Evolutionary conservation across 805 yeast genomes (phyloP).

Genomic region (Yamadazyma paraphyllophila): DNA sequence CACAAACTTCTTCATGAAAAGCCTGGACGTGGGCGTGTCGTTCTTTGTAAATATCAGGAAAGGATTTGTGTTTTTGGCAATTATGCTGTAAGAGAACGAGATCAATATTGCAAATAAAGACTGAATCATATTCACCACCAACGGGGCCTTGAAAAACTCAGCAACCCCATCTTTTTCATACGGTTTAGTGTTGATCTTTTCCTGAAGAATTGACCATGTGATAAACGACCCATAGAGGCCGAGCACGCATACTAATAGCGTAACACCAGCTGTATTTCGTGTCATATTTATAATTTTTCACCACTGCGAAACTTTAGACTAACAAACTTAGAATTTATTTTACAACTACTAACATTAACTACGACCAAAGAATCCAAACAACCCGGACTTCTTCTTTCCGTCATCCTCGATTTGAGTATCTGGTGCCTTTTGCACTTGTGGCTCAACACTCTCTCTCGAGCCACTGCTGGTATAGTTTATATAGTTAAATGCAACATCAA

Average conservation of each 20-base stretch:
- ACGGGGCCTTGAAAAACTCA: slow-evolving; percentile 65
- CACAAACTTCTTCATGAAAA: slow-evolving; percentile 36
- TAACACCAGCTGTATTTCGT: background rate
- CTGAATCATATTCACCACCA: slow-evolving; percentile 74
- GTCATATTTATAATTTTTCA: background rate
- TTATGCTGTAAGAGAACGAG: slow-evolving; percentile 58
- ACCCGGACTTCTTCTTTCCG: slow-evolving; percentile 50
- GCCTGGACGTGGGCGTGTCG: slow-evolving; percentile 13
- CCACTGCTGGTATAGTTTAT: slow-evolving; percentile 43
- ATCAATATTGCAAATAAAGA: slow-evolving; percentile 67
- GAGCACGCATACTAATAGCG: slow-evolving; percentile 29
- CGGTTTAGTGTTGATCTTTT: slow-evolving; percentile 73
- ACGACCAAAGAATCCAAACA: slow-evolving; percentile 73
- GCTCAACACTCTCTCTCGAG: slow-evolving; percentile 14
- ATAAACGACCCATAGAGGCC: slow-evolving; percentile 88
- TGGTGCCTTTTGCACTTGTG: slow-evolving; percentile 1
- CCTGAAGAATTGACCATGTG: slow-evolving; percentile 92
- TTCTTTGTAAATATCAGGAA: slow-evolving; percentile 34
- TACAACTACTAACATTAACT: background rate
- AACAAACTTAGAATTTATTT: too few relatives aligned
- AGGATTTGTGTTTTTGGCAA: slow-evolving; percentile 26
- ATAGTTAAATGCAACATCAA: slow-evolving; percentile 87
- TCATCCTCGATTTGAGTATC: slow-evolving; percentile 15
- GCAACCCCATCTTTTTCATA: slow-evolving; percentile 49
- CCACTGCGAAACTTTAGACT: background rate